phyloP scores from a whole-genome alignment of 2,329 filamentous ascomycete species.

The Fusarium illudens region DNA sequence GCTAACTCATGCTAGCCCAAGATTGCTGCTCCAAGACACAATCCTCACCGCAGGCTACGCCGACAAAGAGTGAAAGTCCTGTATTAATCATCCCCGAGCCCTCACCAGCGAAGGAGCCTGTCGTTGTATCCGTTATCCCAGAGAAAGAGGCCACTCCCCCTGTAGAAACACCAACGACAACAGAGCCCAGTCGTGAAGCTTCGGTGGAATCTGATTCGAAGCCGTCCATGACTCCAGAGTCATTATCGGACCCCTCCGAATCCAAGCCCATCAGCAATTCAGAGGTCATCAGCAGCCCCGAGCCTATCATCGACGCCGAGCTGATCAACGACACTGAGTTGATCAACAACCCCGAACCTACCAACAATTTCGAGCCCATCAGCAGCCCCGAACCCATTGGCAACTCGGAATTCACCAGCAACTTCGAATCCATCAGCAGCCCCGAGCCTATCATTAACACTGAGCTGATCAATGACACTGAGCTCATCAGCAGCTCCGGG shows the following conservation, averaged over 20 bases:
- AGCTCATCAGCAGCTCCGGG: not conserved
- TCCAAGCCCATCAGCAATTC: not conserved
- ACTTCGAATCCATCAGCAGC: too few species aligned
- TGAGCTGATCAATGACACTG: not conserved
- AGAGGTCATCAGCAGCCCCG: too few species aligned
- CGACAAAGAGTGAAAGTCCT: not conserved
- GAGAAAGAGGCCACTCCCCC: not conserved
- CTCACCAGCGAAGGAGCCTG: not conserved
- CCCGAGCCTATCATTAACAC: too few species aligned
- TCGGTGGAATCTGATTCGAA: not conserved
- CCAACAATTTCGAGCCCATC: not conserved
- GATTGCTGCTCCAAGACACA: not conserved
- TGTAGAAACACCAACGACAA: not conserved
- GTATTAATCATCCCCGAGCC: not conserved
- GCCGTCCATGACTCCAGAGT: not conserved
- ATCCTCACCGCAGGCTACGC: not conserved
- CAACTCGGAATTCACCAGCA: not conserved
- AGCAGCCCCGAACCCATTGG: not conserved
- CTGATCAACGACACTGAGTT: not conserved
- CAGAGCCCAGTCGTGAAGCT: not conserved
- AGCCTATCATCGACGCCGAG: not conserved
- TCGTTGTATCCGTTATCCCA: not conserved
- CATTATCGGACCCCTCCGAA: not conserved
- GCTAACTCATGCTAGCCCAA: not conserved
- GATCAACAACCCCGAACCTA: not conserved